Conservation (phyloP, 2,329 filamentous ascomycete genomes). For the Aureobasidium sp. region DNA sequence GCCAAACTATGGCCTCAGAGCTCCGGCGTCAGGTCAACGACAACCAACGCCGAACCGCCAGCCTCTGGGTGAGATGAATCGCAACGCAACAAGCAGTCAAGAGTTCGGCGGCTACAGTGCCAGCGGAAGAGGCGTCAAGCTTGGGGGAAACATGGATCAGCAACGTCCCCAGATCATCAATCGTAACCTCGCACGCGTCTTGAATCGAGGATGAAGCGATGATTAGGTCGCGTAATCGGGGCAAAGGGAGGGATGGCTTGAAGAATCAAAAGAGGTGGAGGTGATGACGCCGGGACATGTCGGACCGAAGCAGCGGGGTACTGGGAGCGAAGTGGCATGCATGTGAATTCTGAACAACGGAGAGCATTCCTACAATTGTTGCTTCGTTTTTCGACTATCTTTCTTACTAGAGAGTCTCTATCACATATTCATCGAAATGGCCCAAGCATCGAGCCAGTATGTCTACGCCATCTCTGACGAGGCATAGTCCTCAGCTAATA, state of each 20-base stretch:
- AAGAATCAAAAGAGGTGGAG: neutral
- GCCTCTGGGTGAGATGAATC: conserved; percentile 25
- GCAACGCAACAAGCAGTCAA: conserved; percentile 21
- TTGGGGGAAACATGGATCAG: conserved; percentile 23
- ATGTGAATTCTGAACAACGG: conserved; percentile 2
- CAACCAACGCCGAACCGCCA: conserved; percentile 30
- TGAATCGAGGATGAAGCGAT: neutral
- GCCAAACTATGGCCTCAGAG: conserved; percentile 19
- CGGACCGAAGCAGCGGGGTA: neutral
- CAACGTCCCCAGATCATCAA: neutral
- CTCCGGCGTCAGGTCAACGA: conserved; percentile 20
- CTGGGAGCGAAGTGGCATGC: neutral
- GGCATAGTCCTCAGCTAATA: neutral
- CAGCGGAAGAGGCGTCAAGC: conserved; percentile 22
- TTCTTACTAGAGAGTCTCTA: neutral
- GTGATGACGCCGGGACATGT: neutral
- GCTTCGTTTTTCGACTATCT: neutral
- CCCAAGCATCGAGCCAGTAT: neutral
- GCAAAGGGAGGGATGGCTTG: neutral
- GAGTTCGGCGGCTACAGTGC: conserved; percentile 26
- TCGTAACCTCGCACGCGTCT: neutral
- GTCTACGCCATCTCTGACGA: neutral
- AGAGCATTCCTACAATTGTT: neutral
- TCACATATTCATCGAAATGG: neutral
- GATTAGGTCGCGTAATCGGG: no score